Conservation (phyloP, 495 filamentous ascomycete species). For the Cladorrhinum samala region DNA sequence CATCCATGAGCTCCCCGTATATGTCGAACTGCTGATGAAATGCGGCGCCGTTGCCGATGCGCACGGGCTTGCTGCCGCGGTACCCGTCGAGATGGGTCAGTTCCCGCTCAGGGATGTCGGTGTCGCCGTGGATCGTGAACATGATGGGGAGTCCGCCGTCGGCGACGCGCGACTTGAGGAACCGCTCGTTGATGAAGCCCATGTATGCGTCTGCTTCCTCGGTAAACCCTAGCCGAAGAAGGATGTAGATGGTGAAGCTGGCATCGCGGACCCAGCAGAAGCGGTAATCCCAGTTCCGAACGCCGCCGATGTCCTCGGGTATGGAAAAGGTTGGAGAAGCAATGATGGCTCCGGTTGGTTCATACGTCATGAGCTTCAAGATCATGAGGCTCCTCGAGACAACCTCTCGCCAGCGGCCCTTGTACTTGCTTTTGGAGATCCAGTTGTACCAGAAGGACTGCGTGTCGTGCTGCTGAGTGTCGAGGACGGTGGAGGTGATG, state of each 20-base stretch:
- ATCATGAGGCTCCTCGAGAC: conserved; percentile 63
- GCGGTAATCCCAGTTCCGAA: conserved; percentile 71
- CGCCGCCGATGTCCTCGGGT: conserved; percentile 64
- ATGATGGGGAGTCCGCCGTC: conserved; percentile 63
- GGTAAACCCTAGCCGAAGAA: conserved; percentile 67
- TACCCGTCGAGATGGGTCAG: conserved; percentile 63
- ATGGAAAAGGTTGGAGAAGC: conserved; percentile 55
- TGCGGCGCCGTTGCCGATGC: conserved; percentile 69
- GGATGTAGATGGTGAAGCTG: conserved; percentile 68
- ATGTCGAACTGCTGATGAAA: conserved; percentile 71
- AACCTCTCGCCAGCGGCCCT: conserved; percentile 63
- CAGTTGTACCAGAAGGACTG: conserved; percentile 64
- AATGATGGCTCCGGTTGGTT: conserved; percentile 46
- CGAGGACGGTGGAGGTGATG: conserved; percentile 48
- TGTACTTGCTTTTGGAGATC: conserved; percentile 62
- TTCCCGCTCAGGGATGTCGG: conserved; percentile 62
- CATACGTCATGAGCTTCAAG: conserved; percentile 65
- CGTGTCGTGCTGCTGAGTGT: conserved; percentile 57
- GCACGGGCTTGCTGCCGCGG: conserved; percentile 58
- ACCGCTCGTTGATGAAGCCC: conserved; percentile 63
- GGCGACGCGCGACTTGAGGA: conserved; percentile 42
- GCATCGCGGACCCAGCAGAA: conserved; percentile 71
- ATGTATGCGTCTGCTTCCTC: conserved; percentile 69
- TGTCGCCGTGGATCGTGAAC: conserved; percentile 68
- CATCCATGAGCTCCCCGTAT: conserved; percentile 71